Evolutionary conservation across 345 rosid species (phyloP).

Genomic region (Gossypium thurberi): DNA sequence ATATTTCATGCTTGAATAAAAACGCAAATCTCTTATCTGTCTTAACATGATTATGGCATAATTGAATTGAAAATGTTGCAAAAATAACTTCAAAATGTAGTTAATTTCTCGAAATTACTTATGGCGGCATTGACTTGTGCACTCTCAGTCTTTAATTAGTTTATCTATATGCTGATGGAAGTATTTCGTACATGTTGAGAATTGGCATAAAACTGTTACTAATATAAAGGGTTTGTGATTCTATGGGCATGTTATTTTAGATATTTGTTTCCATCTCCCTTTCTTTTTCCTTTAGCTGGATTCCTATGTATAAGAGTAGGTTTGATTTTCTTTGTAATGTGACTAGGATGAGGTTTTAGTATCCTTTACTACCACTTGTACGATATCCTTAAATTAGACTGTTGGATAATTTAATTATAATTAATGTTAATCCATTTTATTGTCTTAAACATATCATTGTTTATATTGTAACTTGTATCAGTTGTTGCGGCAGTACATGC

Average conservation of each 20-base stretch:
- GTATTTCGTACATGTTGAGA: not conserved
- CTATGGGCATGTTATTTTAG: not conserved
- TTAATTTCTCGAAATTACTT: not conserved
- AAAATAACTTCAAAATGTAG: not conserved
- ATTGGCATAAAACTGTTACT: not conserved
- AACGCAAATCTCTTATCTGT: not conserved
- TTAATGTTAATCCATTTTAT: not conserved
- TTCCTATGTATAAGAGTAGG: not conserved
- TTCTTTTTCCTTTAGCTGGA: not conserved
- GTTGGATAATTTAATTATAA: not conserved
- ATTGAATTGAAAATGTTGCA: not conserved
- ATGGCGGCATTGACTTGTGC: not conserved
- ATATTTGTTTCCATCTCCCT: not conserved
- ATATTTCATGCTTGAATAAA: not conserved
- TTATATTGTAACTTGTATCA: not conserved
- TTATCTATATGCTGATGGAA: not conserved
- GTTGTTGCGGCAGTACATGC: not conserved
- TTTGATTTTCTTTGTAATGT: not conserved
- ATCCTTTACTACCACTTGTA: not conserved
- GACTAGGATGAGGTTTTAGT: not conserved
- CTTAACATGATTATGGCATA: not conserved
- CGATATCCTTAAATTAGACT: not conserved
- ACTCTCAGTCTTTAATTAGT: not conserved
- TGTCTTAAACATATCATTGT: not conserved
- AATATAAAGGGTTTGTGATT: not conserved